Conservation (phyloP, 2,329 filamentous ascomycete species). For the Xylariales sp. region DNA sequence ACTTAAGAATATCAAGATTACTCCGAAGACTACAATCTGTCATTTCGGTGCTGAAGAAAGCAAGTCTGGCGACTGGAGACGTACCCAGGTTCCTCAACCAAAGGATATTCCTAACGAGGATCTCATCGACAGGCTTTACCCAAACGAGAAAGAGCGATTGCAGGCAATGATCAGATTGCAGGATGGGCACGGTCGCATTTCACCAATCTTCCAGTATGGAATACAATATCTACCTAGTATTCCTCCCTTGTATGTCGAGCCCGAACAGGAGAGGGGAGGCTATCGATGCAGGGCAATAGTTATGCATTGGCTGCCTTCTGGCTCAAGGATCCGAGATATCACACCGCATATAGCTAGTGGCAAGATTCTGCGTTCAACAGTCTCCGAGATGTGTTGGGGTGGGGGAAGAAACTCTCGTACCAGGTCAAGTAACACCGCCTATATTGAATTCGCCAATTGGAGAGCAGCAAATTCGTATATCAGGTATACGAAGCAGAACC, state of each 20-base stretch:
- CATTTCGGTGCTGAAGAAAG: no score
- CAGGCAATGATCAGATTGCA: neutral
- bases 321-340: neutral
- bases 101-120: slow-evolving; percentile 8
- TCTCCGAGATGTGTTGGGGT: no score
- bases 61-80: no score
- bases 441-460: slow-evolving; percentile 7
- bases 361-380: slow-evolving; percentile 1
- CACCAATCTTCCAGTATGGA: slow-evolving; percentile 4
- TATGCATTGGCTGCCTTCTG: neutral
- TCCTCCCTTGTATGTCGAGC: neutral
- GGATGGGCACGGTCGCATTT: neutral
- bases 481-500: neutral
- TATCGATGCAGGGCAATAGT: slow-evolving; percentile 7
- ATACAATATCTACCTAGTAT: slow-evolving; percentile 4
- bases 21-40: no score
- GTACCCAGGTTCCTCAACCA: no score
- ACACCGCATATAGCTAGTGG: slow-evolving; percentile 6
- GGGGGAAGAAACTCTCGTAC: neutral
- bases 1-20: no score
- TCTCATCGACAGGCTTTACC: neutral
- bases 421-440: neutral
- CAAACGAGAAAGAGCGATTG: neutral
- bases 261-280: neutral
- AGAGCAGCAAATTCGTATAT: slow-evolving; percentile 2